These are phyloP conservation scores for Scutellaria galericulata DNA, from an alignment of 257 asterid species.

Conservation along the genomic window DNA sequence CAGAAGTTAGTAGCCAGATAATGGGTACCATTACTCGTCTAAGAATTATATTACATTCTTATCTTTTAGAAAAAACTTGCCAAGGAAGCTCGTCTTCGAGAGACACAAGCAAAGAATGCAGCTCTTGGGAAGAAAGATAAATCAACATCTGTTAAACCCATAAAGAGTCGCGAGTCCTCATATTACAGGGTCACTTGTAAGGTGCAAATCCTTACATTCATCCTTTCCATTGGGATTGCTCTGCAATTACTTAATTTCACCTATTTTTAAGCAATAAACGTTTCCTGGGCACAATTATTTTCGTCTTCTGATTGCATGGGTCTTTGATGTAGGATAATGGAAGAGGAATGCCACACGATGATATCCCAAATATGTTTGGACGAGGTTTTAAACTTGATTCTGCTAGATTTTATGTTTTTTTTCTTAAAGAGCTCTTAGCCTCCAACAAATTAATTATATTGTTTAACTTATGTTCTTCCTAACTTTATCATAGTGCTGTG, in stretches of 20 bases:
- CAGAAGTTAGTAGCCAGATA: slow-evolving; percentile 8
- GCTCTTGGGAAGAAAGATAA: slow-evolving; percentile 79
- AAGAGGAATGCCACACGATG: slow-evolving; percentile 96
- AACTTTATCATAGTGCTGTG: slow-evolving; percentile 7
- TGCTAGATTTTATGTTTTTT: not conserved
- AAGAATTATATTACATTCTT: slow-evolving; percentile 26
- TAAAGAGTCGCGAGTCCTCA: slow-evolving; percentile 81
- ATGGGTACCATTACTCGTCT: slow-evolving; percentile 26
- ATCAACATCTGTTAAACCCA: slow-evolving; percentile 54
- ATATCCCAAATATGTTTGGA: slow-evolving; percentile 96
- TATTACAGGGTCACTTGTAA: slow-evolving; percentile 81
- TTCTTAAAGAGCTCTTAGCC: not conserved
- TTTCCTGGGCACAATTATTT: slow-evolving; percentile 30
- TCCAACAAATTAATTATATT: slow-evolving; percentile 1
- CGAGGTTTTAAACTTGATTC: slow-evolving; percentile 63
- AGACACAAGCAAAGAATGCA: slow-evolving; percentile 77
- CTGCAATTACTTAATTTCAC: slow-evolving; percentile 12
- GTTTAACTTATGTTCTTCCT: slow-evolving; percentile 4
- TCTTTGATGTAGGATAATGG: slow-evolving; percentile 77
- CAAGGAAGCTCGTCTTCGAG: slow-evolving; percentile 86
- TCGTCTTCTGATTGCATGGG: slow-evolving; percentile 33
- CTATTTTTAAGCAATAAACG: not conserved
- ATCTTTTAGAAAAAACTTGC: slow-evolving; percentile 79
- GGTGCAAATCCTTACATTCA: slow-evolving; percentile 47
- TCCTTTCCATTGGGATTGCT: slow-evolving; percentile 4